A percentile compares a stretch with the other conserved stretches of the same genome.
phyloP scores from a whole-genome alignment of 2,329 filamentous ascomycete species.

The Trichothecium sympodiale region DNA sequence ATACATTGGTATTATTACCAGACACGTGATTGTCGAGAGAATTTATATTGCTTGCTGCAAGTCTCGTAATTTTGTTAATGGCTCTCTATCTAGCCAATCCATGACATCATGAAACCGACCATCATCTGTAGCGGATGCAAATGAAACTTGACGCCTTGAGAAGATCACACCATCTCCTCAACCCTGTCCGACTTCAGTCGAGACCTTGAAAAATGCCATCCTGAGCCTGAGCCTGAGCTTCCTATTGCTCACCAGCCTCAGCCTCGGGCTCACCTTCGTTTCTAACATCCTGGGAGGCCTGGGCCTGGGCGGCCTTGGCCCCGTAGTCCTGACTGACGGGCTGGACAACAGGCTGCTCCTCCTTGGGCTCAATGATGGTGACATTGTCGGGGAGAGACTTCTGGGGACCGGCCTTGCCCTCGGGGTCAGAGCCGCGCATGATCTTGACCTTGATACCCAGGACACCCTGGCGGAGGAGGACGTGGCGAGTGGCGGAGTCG shows the following conservation, averaged over 20 bases:
- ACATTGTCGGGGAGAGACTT: conserved; percentile 97
- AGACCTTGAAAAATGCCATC: conserved; percentile 11
- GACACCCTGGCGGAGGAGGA: conserved; percentile 98
- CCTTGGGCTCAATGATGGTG: conserved; percentile 99
- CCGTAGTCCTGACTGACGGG: conserved; percentile 98
- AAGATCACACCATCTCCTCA: conserved; percentile 20
- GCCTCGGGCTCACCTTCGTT: conserved; percentile 49
- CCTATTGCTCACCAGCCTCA: conserved; percentile 33
- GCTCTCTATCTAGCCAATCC: too few relatives aligned
- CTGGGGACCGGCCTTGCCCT: conserved; percentile 96
- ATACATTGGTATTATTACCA: too few relatives aligned
- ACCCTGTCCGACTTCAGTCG: conserved; percentile 9
- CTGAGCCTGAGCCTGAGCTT: conserved; percentile 6
- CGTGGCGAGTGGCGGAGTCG: conserved; percentile 95
- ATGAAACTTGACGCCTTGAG: conserved; percentile 29
- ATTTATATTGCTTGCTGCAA: too few relatives aligned
- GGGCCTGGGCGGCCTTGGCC: conserved; percentile 64
- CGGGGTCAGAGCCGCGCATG: conserved; percentile 98
- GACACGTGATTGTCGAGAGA: too few relatives aligned
- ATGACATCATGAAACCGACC: conserved; percentile 21
- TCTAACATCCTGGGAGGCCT: conserved; percentile 52
- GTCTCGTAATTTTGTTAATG: too few relatives aligned
- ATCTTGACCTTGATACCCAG: conserved; percentile 99
- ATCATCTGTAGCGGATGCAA: conserved; percentile 27
- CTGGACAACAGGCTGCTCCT: conserved; percentile 90